phyloP scores from a whole-genome alignment of 352 stramenopile genomes.

The Phytophthora chlamydospora region DNA sequence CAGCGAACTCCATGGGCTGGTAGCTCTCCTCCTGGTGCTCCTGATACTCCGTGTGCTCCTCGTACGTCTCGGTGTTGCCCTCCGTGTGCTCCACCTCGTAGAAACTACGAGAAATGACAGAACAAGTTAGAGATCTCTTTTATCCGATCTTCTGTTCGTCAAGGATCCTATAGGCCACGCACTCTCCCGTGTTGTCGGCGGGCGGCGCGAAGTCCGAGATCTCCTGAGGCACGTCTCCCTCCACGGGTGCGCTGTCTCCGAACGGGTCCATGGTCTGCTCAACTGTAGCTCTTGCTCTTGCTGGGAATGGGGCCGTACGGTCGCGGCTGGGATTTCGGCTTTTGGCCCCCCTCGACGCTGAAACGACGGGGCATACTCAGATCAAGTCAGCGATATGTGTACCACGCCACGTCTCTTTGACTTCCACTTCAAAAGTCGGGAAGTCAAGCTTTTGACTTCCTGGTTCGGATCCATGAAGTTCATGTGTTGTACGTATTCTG shows the following conservation, averaged over 20 bases:
- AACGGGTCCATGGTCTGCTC: conserved; percentile 65
- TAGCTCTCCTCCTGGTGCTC: conserved; percentile 30
- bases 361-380: conserved; percentile 28
- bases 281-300: conserved; percentile 9
- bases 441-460: too few relatives aligned
- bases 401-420: conserved; percentile 1
- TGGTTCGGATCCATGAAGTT: too few relatives aligned
- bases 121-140: conserved; percentile 1
- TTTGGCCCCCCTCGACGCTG: conserved; percentile 20
- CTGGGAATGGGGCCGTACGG: conserved; percentile 18
- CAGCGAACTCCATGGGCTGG: conserved; percentile 31
- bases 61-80: conserved; percentile 20
- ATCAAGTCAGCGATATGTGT: conserved; percentile 14
- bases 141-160: background rate
- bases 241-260: conserved; percentile 40
- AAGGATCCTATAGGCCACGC: conserved; percentile 15
- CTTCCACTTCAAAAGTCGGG: too few relatives aligned
- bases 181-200: conserved; percentile 59
- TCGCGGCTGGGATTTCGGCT: conserved; percentile 30
- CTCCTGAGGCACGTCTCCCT: conserved; percentile 42
- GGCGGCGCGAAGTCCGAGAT: conserved; percentile 70
- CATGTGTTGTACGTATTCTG: too few relatives aligned
- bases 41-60: conserved; percentile 6
- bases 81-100: conserved; percentile 66
- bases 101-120: conserved; percentile 41